These are phyloP conservation scores for Aspergillus novofumigatus DNA, from an alignment of 2,329 filamentous ascomycete genomes.

Conservation along the genomic window DNA sequence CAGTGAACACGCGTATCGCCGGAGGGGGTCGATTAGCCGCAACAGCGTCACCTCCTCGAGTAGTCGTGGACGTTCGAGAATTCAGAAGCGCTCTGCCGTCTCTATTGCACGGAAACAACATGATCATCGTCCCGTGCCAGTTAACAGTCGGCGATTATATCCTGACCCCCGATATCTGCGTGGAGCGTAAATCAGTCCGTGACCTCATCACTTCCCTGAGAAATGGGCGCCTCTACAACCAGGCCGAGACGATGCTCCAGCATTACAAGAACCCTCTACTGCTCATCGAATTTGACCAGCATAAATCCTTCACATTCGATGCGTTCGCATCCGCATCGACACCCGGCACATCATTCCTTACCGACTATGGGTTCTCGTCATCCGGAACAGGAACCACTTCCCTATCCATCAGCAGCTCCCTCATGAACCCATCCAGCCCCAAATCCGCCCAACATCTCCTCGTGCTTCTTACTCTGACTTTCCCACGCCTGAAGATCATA, in stretches of 20 bases:
- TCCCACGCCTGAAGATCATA: conserved; percentile 83
- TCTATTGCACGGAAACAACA: conserved; percentile 80
- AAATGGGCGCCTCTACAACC: conserved; percentile 85
- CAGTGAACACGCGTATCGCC: conserved; percentile 93
- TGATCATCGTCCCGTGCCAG: conserved; percentile 89
- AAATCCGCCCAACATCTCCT: conserved; percentile 87
- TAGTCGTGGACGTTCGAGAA: conserved; percentile 93
- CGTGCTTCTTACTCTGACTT: conserved; percentile 86
- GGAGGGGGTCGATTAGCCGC: conserved; percentile 81
- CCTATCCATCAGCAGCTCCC: conserved; percentile 55
- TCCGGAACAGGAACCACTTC: conserved; percentile 44
- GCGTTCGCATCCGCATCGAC: conserved; percentile 48
- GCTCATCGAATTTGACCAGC: conserved; percentile 95
- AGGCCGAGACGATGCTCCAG: conserved; percentile 89
- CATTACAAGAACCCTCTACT: conserved; percentile 89
- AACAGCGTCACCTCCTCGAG: conserved; percentile 80
- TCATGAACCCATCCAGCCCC: conserved; percentile 58
- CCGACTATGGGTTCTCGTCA: conserved; percentile 51
- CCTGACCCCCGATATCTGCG: conserved; percentile 81
- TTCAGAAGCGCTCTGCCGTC: conserved; percentile 91
- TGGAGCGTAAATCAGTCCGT: conserved; percentile 89
- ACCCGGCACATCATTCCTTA: conserved; percentile 36
- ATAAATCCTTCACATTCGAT: conserved; percentile 94
- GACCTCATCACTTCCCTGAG: conserved; percentile 90
- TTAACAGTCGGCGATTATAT: conserved; percentile 96